Evolutionary conservation across 2,329 filamentous ascomycete species (phyloP).

Genomic region (Fusarium buharicum): DNA sequence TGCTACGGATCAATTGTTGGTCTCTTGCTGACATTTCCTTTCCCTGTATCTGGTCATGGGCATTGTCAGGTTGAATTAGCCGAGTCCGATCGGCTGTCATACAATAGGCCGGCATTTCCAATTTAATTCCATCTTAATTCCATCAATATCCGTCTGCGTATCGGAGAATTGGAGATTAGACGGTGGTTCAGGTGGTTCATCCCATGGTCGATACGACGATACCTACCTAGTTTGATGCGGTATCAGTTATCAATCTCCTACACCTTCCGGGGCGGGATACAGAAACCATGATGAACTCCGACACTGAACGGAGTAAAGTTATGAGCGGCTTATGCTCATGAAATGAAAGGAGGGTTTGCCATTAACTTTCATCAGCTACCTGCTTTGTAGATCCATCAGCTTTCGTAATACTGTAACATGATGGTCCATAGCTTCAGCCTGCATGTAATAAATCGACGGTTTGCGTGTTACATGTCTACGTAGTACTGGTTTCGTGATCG

Average conservation of each 20-base stretch:
- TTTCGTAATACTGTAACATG: background rate
- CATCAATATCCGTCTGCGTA: constrained; percentile 20
- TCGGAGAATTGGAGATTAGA: constrained; percentile 12
- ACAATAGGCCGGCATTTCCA: constrained; percentile 36
- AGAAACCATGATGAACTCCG: constrained; percentile 15
- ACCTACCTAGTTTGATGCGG: too few species aligned
- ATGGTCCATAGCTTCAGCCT: constrained; percentile 3
- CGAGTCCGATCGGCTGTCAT: constrained; percentile 42
- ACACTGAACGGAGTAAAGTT: constrained; percentile 23
- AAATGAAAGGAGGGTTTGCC: too few species aligned
- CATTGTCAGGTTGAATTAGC: constrained; percentile 11
- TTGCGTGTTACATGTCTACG: constrained; percentile 8
- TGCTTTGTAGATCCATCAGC: background rate
- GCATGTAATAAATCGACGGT: background rate
- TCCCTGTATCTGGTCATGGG: constrained; percentile 24
- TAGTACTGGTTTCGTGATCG: constrained; percentile 15
- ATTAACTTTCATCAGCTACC: background rate
- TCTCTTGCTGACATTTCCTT: constrained; percentile 39
- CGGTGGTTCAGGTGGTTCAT: constrained; percentile 13
- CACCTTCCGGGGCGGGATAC: constrained; percentile 1
- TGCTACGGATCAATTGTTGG: constrained; percentile 41
- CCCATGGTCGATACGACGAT: constrained; percentile 7
- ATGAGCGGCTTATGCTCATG: constrained; percentile 12
- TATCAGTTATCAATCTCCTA: constrained; percentile 23
- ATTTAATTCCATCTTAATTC: constrained; percentile 18